These are phyloP conservation scores for Aquanectria penicillioides DNA, from an alignment of 2,329 filamentous ascomycete species.

Conservation along the genomic window DNA sequence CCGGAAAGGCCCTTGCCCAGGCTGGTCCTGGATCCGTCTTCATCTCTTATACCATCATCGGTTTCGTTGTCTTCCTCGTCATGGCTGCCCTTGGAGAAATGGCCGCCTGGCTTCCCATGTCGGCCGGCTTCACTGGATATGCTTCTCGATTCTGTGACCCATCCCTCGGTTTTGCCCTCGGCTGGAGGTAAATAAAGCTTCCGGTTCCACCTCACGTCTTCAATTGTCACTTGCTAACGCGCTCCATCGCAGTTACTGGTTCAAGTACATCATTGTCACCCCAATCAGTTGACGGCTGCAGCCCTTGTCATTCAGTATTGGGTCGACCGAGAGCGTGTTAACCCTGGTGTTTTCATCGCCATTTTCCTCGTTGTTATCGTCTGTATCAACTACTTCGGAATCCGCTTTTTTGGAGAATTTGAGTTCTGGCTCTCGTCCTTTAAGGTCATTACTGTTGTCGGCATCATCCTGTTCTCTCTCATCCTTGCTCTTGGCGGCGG, in stretches of 20 bases:
- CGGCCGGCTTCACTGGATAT: constrained; percentile 83
- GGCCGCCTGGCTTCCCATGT: constrained; percentile 82
- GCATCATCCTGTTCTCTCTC: constrained; percentile 71
- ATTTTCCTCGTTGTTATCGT: constrained; percentile 72
- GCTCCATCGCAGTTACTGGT: constrained; percentile 56
- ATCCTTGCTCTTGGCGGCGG: constrained; percentile 73
- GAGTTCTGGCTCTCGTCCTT: constrained; percentile 71
- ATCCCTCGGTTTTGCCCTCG: constrained; percentile 81
- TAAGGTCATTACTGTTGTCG: constrained; percentile 74
- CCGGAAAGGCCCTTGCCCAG: constrained; percentile 63
- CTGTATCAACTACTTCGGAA: constrained; percentile 74
- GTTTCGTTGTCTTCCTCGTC: constrained; percentile 79
- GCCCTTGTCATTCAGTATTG: constrained; percentile 83
- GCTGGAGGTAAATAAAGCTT: constrained; percentile 76
- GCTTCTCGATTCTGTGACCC: constrained; percentile 82
- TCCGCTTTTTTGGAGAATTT: constrained; percentile 74
- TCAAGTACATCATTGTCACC: constrained; percentile 88
- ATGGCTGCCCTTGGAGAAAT: constrained; percentile 87
- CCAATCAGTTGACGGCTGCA: constrained; percentile 83
- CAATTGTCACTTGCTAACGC: no score
- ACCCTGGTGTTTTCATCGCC: constrained; percentile 82
- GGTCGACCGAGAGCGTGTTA: constrained; percentile 71
- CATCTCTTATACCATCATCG: constrained; percentile 75
- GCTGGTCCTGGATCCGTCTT: constrained; percentile 72
- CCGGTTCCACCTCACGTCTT: no score